Evolutionary conservation across 2,329 filamentous ascomycete species (phyloP), one percentile per base, ranked within the genome.

Genomic region (Dryadomyces quercivorus): DNA sequence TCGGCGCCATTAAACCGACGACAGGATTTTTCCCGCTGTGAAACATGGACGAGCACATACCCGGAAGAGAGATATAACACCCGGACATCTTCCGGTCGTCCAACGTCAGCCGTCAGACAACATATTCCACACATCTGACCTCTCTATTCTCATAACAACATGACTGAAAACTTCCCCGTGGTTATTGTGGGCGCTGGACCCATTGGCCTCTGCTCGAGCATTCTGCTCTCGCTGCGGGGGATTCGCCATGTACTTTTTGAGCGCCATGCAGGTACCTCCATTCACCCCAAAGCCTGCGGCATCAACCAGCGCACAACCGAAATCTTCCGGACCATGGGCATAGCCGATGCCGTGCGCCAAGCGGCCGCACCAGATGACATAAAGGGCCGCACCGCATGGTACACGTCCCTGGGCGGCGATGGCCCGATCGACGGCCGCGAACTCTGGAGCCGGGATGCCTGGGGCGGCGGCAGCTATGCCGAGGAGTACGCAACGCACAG

Each of bases 141-240:
- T 40, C 36, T 16, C 36, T 40, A 3, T 40, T 16, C 36, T 40
- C 36, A 5, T 8, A 12, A 12, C 36, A 12, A 40, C 10, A 40
- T 40, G 36, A 5, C 36, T 40, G 36, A 40, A 40, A 31, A 31
- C 26, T 40, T 13, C 9, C 36, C 36, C 5, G 68, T 76, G 26
- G 62, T 76, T 6, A 71, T 76, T 42, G 65, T 72, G 3, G 74
- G 73, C 7, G 71, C 67, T 10, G 74, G 74, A 1, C 73, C 73
- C 13, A 69, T 70, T 1, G 72, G 73, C 36, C 63, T 71, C 5
- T 62, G 67, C n/a, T 65, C 72, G 1, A 71, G 72, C 16, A 65
- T 72, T 9, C 66, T 70, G 58, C 64, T 72, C 18, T 58, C 64
- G 21, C 57, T 52, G 63, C 2, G 59, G 68, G 1, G 61, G 66